Conservation (phyloP, 768 basidiomycete species). For the Rubroboletus satanas region DNA sequence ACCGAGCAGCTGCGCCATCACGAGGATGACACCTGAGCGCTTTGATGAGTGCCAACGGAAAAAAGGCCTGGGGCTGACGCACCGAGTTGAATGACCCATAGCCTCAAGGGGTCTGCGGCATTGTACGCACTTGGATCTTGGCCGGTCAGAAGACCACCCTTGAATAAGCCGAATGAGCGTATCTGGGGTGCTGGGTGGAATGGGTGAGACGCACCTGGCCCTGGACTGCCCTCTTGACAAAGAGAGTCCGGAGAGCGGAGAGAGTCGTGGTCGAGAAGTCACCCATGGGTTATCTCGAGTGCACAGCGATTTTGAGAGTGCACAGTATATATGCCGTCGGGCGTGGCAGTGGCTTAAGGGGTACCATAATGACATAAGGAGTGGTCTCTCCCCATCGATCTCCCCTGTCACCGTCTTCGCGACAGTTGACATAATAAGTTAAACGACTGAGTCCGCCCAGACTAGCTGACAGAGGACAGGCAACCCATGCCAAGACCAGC, state of each 20-base stretch:
- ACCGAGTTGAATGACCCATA: slow-evolving; percentile 81
- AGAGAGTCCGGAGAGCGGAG: slow-evolving; percentile 9
- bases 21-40: slow-evolving; percentile 61
- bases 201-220: slow-evolving; percentile 24
- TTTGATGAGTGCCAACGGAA: neutral
- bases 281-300: slow-evolving; percentile 20
- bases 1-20: slow-evolving; percentile 75
- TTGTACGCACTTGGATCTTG: slow-evolving; percentile 65
- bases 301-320: neutral
- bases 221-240: slow-evolving; percentile 19
- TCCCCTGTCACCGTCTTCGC: too few species aligned
- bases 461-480: too few species aligned
- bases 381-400: too few species aligned
- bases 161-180: neutral
- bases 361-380: neutral
- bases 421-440: too few species aligned
- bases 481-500: neutral
- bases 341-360: neutral
- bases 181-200: neutral
- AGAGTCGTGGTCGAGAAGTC: slow-evolving; percentile 48
- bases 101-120: slow-evolving; percentile 58
- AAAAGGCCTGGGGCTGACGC: slow-evolving; percentile 19
- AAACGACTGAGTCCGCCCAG: too few species aligned
- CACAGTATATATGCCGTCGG: neutral
- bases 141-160: slow-evolving; percentile 81